Base-by-base conservation (phyloP, 2,329 filamentous ascomycete species). In the Xylariomycetidae sp. region DNA sequence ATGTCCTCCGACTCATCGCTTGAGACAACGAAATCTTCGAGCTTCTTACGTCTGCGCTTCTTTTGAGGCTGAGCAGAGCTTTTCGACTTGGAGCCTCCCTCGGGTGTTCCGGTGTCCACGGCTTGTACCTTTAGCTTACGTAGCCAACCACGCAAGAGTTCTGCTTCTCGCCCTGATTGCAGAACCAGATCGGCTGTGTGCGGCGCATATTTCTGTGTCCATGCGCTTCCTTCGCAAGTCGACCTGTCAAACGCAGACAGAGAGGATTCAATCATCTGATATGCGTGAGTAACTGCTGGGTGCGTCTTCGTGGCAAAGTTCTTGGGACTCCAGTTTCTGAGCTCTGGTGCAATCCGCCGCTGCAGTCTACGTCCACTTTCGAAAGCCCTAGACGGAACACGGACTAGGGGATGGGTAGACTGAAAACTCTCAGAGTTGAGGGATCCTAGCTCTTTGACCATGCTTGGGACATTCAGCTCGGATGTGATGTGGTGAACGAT, bases 141-240 rank as follows among this genome's bases (percentile, higher is more conserved):
- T 6, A 98, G 65, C 92, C 92, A 98, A 39, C 90, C 76, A 37
- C 79, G 80, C 16, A 98, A 61, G 7, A 90, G 63, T 2, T 67
- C 52, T 1, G 78, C 77, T 55, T 95, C 86, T 27, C 67, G 72
- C 3, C 83, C 82, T 12, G 66, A 57, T 50, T 95, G 89, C 9
- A 98, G 65, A 1, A 96, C 79, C 37, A 90, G 78, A 4, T 65
- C 65, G 3, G 86, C 79, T 22, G 61, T 66, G 17, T 58, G 61
- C 0, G 92, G 92, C 0, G 84, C 76, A 59, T 96, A 95, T 51
- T 96, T 95, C 25, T 90, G 81, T 2, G 70, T 58, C 92, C 92
- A 98, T 7, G 76, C 61, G 18, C 72, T 61, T 2, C 66, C 68
- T 52, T 96, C 90, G 47, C 84, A 94, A 31, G 71, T 72, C 7